phyloP scores from a whole-genome alignment of 257 asterid species.

The Agastache rugosa region DNA sequence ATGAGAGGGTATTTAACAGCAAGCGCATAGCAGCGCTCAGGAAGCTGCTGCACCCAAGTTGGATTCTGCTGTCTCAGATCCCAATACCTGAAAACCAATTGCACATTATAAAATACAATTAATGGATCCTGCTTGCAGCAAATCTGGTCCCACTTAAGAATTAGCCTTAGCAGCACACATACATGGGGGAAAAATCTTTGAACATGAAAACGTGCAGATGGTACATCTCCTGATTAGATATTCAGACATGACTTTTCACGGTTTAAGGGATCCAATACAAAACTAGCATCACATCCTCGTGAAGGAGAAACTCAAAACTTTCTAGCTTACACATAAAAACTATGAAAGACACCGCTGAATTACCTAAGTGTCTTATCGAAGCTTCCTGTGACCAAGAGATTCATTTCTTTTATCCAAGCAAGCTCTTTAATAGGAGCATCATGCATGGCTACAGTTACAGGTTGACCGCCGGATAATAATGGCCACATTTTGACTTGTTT shows the following conservation, averaged over 20 bases:
- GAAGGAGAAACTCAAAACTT: not conserved
- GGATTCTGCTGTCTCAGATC: slow-evolving; percentile 93
- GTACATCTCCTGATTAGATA: not conserved
- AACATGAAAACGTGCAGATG: not conserved
- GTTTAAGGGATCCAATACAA: not conserved
- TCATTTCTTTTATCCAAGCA: slow-evolving; percentile 96
- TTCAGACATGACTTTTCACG: slow-evolving; percentile 2
- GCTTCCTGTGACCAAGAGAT: slow-evolving; percentile 85
- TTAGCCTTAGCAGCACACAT: slow-evolving; percentile 1
- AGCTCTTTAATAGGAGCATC: slow-evolving; percentile 93
- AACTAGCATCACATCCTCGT: not conserved
- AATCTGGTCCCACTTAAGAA: slow-evolving; percentile 15
- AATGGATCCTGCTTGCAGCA: slow-evolving; percentile 26
- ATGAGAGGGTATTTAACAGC: slow-evolving; percentile 85
- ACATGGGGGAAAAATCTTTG: not conserved
- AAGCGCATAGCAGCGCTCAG: slow-evolving; percentile 97
- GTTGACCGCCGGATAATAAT: slow-evolving; percentile 70
- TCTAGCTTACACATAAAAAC: slow-evolving; percentile 22
- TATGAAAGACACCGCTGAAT: slow-evolving; percentile 21
- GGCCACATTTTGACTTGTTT: slow-evolving; percentile 99
- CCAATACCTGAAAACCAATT: slow-evolving; percentile 77
- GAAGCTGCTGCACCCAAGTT: slow-evolving; percentile 88
- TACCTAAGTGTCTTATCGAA: slow-evolving; percentile 96
- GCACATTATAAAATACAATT: not conserved
- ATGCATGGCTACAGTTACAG: slow-evolving; percentile 91